Conservation (phyloP, 257 asterid genomes). For the Solanum bulbocastanum region DNA sequence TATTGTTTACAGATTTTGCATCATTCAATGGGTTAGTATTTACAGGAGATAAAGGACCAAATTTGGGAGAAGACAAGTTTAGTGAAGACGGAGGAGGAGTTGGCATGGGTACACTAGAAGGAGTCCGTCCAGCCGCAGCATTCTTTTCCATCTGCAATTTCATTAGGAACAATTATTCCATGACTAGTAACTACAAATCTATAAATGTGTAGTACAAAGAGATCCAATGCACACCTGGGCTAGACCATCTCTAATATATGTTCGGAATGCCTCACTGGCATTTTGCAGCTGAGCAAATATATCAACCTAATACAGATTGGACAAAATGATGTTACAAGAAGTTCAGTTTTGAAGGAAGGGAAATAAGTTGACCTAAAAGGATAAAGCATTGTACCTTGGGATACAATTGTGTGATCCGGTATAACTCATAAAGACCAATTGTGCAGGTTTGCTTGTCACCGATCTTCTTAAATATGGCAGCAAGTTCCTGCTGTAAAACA, state of each 20-base stretch:
- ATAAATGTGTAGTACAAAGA: neutral
- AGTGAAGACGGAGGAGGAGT: conserved; percentile 87
- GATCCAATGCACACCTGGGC: conserved; percentile 56
- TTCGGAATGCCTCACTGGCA: conserved; percentile 96
- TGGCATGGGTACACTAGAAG: conserved; percentile 90
- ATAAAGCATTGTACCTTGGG: conserved; percentile 56
- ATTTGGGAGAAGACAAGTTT: conserved; percentile 65
- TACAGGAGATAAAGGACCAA: conserved; percentile 68
- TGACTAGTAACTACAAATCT: neutral
- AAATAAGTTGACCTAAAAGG: neutral
- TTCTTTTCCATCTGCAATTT: conserved; percentile 90
- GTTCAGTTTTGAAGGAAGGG: neutral
- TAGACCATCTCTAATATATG: conserved; percentile 94
- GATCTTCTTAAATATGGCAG: conserved; percentile 94
- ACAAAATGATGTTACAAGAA: neutral
- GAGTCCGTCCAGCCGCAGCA: conserved; percentile 97
- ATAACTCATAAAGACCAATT: conserved; percentile 90
- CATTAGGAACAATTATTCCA: neutral
- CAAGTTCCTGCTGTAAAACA: conserved; percentile 82
- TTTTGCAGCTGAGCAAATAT: conserved; percentile 94
- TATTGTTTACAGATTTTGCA: conserved; percentile 37
- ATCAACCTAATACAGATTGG: conserved; percentile 62
- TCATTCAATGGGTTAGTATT: conserved; percentile 51
- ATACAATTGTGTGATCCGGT: conserved; percentile 90
- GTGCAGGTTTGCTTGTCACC: conserved; percentile 99